phyloP scores from a whole-genome alignment of 2,329 filamentous ascomycete species.

The Hypoxylon sp. region DNA sequence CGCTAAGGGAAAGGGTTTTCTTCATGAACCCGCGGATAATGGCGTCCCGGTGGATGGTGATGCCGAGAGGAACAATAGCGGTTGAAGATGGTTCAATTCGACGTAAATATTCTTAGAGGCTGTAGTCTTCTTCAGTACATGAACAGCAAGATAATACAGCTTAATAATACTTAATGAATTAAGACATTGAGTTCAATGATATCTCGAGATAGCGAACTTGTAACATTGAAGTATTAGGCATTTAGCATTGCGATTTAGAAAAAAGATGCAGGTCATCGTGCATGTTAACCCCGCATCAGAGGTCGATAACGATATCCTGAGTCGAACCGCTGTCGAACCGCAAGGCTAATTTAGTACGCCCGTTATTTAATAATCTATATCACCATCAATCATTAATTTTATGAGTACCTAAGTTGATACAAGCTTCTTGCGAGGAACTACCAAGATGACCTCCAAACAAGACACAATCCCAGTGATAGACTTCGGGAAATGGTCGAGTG shows the following conservation, averaged over 20 bases:
- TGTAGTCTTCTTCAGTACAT: no score
- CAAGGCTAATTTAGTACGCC: not conserved
- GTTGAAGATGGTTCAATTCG: no score
- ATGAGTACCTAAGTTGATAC: no score
- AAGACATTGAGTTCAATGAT: no score
- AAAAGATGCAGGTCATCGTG: not conserved
- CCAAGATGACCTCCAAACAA: slow-evolving; percentile 18
- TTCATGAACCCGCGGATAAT: slow-evolving; percentile 33
- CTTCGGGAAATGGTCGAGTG: slow-evolving; percentile 37
- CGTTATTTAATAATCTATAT: no score
- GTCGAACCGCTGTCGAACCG: not conserved
- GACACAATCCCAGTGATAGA: slow-evolving; percentile 42
- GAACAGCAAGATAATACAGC: no score
- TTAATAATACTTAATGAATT: no score
- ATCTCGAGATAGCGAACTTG: no score
- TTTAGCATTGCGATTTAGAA: not conserved
- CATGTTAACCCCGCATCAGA: slow-evolving; percentile 12
- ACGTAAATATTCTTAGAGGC: no score
- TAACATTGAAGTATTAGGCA: no score
- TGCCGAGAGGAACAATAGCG: slow-evolving; percentile 22
- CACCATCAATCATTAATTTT: no score
- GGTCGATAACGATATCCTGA: slow-evolving; percentile 1
- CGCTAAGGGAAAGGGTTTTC: slow-evolving; percentile 26
- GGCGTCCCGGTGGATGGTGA: slow-evolving; percentile 35
- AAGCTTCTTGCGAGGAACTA: not conserved